These are phyloP conservation scores for Abelmoschus esculentus DNA, from an alignment of 345 rosid species.

Conservation along the genomic window DNA sequence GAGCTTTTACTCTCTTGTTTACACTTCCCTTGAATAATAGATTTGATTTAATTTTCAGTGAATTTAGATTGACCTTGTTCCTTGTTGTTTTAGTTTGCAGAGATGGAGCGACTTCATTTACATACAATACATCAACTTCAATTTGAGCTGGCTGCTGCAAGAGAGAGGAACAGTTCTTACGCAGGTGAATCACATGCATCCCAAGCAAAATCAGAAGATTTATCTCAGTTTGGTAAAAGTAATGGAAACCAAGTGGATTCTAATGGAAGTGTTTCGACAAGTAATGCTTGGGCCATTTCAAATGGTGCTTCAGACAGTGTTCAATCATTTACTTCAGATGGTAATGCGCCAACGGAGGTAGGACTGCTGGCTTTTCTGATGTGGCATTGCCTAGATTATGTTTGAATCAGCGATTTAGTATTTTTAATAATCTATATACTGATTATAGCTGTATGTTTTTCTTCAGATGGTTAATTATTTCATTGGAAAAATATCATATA, in stretches of 20 bases:
- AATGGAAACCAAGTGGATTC: conserved; percentile 48
- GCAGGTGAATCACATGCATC: conserved; percentile 41
- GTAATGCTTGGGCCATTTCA: conserved; percentile 27
- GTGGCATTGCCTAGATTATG: background rate
- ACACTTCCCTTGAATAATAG: background rate
- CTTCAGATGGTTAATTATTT: background rate
- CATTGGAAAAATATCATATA: background rate
- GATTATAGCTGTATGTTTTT: background rate
- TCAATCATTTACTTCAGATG: conserved; percentile 38
- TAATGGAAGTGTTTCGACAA: conserved; percentile 32
- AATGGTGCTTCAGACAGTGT: conserved; percentile 52
- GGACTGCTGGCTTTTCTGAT: conserved; percentile 2
- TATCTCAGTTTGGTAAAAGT: conserved; percentile 45
- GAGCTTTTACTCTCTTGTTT: conserved; percentile 9
- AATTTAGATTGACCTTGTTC: conserved; percentile 12
- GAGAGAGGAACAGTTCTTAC: conserved; percentile 56
- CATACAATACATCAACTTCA: conserved; percentile 89
- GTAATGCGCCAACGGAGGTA: conserved; percentile 52
- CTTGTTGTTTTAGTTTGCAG: conserved; percentile 54
- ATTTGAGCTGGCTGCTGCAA: conserved; percentile 64
- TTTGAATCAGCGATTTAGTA: background rate
- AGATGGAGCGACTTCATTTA: conserved; percentile 32
- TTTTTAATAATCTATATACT: background rate
- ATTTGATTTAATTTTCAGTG: background rate
- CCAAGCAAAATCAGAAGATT: conserved; percentile 41